Evolutionary conservation across 441 rosid species (phyloP), one percentile per base, ranked within the genome.

Genomic region (Brassica hybrid): DNA sequence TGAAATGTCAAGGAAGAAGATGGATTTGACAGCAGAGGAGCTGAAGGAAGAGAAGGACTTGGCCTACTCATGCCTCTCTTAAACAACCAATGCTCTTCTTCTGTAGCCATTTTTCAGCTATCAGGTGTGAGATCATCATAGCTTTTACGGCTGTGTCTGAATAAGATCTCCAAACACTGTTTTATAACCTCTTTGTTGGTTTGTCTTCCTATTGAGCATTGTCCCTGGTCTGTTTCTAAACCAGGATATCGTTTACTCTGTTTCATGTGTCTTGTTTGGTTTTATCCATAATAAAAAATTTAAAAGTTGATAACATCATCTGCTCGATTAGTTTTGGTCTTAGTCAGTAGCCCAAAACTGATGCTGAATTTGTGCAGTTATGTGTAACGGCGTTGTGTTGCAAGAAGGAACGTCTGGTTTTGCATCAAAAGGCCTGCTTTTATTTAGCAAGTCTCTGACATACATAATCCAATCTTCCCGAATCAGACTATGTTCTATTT

Each of bases 11-110:
- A 90, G 98, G 91, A 94, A 91, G 94, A 94, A 92, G 86, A 76
- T 94, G 92, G 98, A 94, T 75, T 67, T 70, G 75, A 91, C 97
- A 0, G 95, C 91, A 64, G 91, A 87, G 41, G 97, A 92, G 82
- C 88, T 94, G 0, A 76, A 78, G 6, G 97, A 91, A 89, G 95
- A 94, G 88, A 94, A 94, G 89, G 89, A 89, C 52, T 83, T 94
- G 66, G 98, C 98, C 9, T 92, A 94, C 90, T 94, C 98, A 5
- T 94, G 98, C 83, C 92, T 94, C 71, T 74, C 93, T 12, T 91
- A 82, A 82, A 79, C 54, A 50, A 7, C 58, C 69, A 45, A 9
- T 58, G 13, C 57, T 27, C 56, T 9, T 66, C 54, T 54, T 69
- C 5, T 63, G 9, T 1, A 64, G 32, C 66, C 32, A 67, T 7